Evolutionary conservation across 2,329 filamentous ascomycete genomes (phyloP).

Genomic region (Stachybotrys echinatus): DNA sequence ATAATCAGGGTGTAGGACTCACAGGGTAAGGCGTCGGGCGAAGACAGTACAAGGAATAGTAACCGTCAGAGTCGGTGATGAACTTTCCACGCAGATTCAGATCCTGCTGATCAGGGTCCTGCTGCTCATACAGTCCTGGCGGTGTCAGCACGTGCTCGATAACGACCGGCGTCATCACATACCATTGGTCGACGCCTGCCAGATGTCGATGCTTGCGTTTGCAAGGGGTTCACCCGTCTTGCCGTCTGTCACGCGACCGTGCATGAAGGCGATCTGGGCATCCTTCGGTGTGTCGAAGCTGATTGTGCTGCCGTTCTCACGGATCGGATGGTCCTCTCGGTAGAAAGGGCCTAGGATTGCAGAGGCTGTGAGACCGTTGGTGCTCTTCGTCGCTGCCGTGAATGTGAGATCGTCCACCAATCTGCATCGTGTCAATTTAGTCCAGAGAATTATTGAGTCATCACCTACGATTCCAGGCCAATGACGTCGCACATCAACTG

Average conservation of each 20-base stretch:
- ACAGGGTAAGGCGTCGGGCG: constrained; percentile 53
- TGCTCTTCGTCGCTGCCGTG: constrained; percentile 41
- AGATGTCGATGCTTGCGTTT: constrained; percentile 66
- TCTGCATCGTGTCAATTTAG: constrained; percentile 16
- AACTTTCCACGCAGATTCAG: constrained; percentile 72
- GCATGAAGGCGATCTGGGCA: constrained; percentile 54
- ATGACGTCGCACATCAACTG: constrained; percentile 69
- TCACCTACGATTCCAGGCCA: constrained; percentile 61
- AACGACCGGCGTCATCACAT: constrained; percentile 9
- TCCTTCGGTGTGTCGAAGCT: constrained; percentile 44
- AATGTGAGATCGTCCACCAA: constrained; percentile 79
- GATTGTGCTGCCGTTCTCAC: constrained; percentile 66
- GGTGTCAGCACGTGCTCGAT: background rate
- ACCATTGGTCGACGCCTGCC: constrained; percentile 73
- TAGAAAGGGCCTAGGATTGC: constrained; percentile 85
- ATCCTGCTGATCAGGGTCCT: constrained; percentile 64
- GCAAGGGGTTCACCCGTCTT: constrained; percentile 59
- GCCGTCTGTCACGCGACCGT: constrained; percentile 53
- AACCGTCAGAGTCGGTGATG: constrained; percentile 58
- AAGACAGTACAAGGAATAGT: constrained; percentile 57
- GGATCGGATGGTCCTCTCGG: constrained; percentile 64
- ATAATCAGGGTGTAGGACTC: constrained; percentile 3
- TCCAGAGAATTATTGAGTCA: background rate
- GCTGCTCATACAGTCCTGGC: constrained; percentile 59
- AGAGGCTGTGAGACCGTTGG: constrained; percentile 57